These are phyloP conservation scores for Serendipita vermifera DNA, from an alignment of 768 basidiomycete species.

Conservation along the genomic window DNA sequence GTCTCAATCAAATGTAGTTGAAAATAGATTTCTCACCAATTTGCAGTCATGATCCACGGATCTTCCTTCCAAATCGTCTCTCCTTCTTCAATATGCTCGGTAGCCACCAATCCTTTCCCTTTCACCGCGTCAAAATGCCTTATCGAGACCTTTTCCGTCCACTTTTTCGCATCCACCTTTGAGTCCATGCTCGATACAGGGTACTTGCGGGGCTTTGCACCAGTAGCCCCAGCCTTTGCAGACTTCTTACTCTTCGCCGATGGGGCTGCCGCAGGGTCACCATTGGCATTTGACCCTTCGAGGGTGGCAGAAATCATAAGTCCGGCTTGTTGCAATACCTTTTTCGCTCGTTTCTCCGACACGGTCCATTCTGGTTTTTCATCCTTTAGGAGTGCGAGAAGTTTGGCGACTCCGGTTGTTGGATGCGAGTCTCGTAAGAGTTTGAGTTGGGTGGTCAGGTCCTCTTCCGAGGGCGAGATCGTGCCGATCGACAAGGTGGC, in stretches of 20 bases:
- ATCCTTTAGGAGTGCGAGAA: conserved; percentile 48
- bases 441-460: conserved; percentile 43
- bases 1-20: conserved; percentile 7
- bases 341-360: conserved; percentile 71
- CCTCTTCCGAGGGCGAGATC: conserved; percentile 46
- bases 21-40: conserved; percentile 42
- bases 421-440: conserved; percentile 46
- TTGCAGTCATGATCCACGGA: conserved; percentile 67
- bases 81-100: conserved; percentile 48
- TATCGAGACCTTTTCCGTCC: conserved; percentile 53
- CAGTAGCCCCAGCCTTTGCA: conserved; percentile 6
- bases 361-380: conserved; percentile 58
- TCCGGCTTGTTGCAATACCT: conserved; percentile 50
- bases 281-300: conserved; percentile 11
- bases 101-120: conserved; percentile 76
- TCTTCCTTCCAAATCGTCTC: conserved; percentile 79
- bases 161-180: conserved; percentile 46
- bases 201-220: conserved; percentile 23
- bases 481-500: background rate
- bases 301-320: conserved; percentile 27
- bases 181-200: conserved; percentile 55
- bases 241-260: conserved; percentile 1
- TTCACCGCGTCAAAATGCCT: conserved; percentile 54
- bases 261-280: background rate
- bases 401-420: conserved; percentile 54